phyloP scores from a whole-genome alignment of 2,329 filamentous ascomycete species.

The Phaeosphaeria sp. region DNA sequence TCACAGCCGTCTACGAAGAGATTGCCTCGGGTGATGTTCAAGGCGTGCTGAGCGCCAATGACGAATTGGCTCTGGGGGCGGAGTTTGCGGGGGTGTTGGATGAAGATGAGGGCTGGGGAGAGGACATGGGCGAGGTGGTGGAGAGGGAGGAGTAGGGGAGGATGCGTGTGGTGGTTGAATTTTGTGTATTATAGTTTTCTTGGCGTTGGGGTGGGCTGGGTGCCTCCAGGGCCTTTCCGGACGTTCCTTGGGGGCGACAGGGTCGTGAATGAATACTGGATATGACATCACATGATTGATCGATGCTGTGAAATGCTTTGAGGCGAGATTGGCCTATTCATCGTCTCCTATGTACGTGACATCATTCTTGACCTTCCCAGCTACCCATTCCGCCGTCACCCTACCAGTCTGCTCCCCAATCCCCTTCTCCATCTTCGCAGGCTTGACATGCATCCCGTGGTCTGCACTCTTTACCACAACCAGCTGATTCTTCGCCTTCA shows the following conservation, averaged over 20 bases:
- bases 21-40: slow-evolving; percentile 51
- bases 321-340: background rate
- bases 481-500: slow-evolving; percentile 48
- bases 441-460: slow-evolving; percentile 50
- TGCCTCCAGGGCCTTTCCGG: background rate
- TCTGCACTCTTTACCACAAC: slow-evolving; percentile 47
- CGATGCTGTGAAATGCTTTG: background rate
- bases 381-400: slow-evolving; percentile 45
- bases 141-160: slow-evolving; percentile 22
- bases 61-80: slow-evolving; percentile 46
- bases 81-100: slow-evolving; percentile 38
- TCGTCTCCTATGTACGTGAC: slow-evolving; percentile 13
- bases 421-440: slow-evolving; percentile 29
- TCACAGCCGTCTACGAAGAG: slow-evolving; percentile 51
- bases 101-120: slow-evolving; percentile 40
- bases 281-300: background rate
- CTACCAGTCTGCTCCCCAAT: slow-evolving; percentile 42
- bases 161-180: slow-evolving; percentile 10
- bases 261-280: background rate
- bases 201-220: background rate
- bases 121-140: slow-evolving; percentile 34
- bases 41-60: slow-evolving; percentile 51
- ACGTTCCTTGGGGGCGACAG: background rate
- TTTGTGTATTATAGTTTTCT: background rate
- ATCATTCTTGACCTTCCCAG: slow-evolving; percentile 6